phyloP scores from a whole-genome alignment of 2,329 filamentous ascomycete species.

The Trichoderma endophyticum region DNA sequence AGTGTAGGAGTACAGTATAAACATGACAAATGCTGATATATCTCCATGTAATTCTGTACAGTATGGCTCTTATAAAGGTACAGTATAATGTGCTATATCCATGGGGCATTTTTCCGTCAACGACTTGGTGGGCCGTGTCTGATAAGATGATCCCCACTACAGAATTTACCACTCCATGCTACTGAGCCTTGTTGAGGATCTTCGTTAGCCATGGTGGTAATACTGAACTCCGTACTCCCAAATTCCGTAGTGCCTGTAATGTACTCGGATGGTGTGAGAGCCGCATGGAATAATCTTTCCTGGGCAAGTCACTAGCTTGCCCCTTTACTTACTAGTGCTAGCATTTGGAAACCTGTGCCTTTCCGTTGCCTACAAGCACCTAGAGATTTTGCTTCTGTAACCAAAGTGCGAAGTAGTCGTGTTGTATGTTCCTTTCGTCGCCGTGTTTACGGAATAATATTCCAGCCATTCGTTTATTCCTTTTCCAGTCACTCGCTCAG shows the following conservation, averaged over 20 bases:
- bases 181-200: neutral
- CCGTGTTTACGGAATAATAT: neutral
- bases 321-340: conserved; percentile 10
- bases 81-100: neutral
- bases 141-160: neutral
- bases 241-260: neutral
- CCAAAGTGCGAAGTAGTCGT: neutral
- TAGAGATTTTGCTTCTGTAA: neutral
- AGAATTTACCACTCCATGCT: neutral
- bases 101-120: neutral
- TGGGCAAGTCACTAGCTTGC: neutral
- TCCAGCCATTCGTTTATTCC: neutral
- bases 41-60: neutral
- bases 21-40: neutral
- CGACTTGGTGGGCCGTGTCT: neutral
- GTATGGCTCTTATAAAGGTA: neutral
- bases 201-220: neutral
- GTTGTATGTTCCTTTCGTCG: neutral
- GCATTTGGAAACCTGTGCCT: neutral
- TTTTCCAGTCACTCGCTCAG: conserved; percentile 3
- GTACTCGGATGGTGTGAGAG: neutral
- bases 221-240: neutral
- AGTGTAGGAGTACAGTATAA: neutral
- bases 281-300: neutral
- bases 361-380: neutral